Percentiles rank a stretch among this genome's conserved stretches.
Conservation (phyloP, 495 filamentous ascomycete species). For the Trichodelitschia bisporula region DNA sequence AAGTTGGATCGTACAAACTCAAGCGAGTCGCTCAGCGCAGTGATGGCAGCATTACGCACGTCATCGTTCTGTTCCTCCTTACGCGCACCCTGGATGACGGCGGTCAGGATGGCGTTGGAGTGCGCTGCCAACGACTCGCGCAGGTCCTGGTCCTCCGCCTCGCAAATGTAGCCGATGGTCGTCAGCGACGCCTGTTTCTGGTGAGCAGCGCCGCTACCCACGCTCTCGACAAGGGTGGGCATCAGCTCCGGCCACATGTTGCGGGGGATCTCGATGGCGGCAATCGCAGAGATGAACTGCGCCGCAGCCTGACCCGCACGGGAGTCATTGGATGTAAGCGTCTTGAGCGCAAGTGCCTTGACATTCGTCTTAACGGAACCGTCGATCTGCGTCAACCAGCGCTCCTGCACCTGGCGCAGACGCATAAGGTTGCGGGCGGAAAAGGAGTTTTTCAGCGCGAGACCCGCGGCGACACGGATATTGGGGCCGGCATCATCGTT, state of each 20-base stretch:
- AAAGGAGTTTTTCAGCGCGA: conserved; percentile 93
- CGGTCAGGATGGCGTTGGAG: conserved; percentile 93
- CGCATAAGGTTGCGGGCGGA: conserved; percentile 69
- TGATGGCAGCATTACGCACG: conserved; percentile 76
- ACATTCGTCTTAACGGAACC: conserved; percentile 57
- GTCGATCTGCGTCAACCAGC: conserved; percentile 70
- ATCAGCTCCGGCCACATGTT: conserved; percentile 94
- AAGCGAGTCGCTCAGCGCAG: conserved; percentile 83
- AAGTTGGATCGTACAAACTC: conserved; percentile 97
- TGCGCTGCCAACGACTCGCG: conserved; percentile 57
- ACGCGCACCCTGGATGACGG: conserved; percentile 87
- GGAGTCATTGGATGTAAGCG: conserved; percentile 46
- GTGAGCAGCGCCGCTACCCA: conserved; percentile 58
- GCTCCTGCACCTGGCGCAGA: conserved; percentile 63
- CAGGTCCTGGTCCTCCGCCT: conserved; percentile 72
- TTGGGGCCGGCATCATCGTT: conserved; percentile 64
- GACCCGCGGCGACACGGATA: conserved; percentile 78
- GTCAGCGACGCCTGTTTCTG: conserved; percentile 86
- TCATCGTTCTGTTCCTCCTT: conserved; percentile 84
- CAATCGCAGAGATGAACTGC: conserved; percentile 85
- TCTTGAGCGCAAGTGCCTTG: conserved; percentile 70
- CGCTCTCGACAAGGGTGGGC: conserved; percentile 66
- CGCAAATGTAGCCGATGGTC: conserved; percentile 93
- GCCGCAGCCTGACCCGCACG: conserved; percentile 75
- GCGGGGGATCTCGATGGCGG: conserved; percentile 76